These are phyloP conservation scores for Fusarium albidum DNA, from an alignment of 2,329 filamentous ascomycete genomes.

Conservation along the genomic window DNA sequence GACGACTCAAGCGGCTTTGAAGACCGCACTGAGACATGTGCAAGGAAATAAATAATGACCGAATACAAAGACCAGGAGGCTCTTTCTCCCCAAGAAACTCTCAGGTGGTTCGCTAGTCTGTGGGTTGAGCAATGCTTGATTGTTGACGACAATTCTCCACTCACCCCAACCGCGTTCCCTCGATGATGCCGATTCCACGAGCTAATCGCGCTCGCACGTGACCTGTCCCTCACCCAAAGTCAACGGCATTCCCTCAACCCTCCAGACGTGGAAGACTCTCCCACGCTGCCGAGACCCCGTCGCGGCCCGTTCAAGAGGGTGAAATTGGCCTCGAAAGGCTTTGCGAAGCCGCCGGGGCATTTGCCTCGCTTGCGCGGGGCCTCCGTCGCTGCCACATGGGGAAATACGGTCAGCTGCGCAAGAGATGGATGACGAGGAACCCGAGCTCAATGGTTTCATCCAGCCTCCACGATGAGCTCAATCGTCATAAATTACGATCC, in stretches of 20 bases:
- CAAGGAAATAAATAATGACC: neutral
- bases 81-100: neutral
- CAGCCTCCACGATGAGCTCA: neutral
- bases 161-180: conserved; percentile 17
- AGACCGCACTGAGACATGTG: neutral
- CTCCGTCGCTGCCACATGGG: neutral
- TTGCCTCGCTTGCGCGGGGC: conserved; percentile 5
- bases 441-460: conserved; percentile 21
- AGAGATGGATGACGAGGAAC: conserved; percentile 17
- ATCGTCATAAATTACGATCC: neutral
- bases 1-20: conserved; percentile 19
- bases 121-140: conserved; percentile 1
- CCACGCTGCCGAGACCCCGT: conserved; percentile 20
- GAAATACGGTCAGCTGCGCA: conserved; percentile 15
- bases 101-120: neutral
- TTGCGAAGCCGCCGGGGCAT: conserved; percentile 25
- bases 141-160: conserved; percentile 7
- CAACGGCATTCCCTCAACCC: conserved; percentile 13
- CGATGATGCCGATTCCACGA: conserved; percentile 5
- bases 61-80: neutral
- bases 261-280: conserved; percentile 6
- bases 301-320: conserved; percentile 12
- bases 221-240: neutral
- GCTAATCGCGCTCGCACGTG: conserved; percentile 35
- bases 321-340: neutral